Percentiles rank a stretch among this genome's conserved stretches.
Conservation (phyloP, 805 yeast genomes). For the Metschnikowia reukaufii region DNA sequence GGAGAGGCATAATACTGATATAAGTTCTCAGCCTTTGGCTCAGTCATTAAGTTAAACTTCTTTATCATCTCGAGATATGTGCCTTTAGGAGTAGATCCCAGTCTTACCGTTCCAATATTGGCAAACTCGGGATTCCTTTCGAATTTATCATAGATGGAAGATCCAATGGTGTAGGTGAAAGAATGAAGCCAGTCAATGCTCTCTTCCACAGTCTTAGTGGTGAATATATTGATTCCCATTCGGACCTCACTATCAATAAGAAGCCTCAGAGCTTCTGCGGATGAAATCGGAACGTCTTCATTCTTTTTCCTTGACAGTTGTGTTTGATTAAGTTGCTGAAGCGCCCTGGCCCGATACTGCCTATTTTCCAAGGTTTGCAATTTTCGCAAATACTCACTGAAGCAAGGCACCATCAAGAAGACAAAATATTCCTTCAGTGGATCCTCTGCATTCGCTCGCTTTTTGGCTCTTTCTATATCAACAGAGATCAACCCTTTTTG, state of each 20-base stretch:
- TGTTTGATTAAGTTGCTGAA: conserved; percentile 14
- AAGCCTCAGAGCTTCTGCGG: conserved; percentile 40
- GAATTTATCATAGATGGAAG: conserved; percentile 52
- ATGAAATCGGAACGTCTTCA: conserved; percentile 14
- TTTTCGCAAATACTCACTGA: conserved; percentile 45
- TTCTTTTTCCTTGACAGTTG: background rate
- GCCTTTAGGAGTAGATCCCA: conserved; percentile 50
- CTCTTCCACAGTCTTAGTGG: conserved; percentile 47
- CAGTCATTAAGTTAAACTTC: conserved; percentile 60
- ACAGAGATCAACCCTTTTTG: conserved; percentile 11
- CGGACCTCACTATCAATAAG: conserved; percentile 48
- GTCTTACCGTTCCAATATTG: conserved; percentile 53
- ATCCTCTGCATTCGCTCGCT: conserved; percentile 14
- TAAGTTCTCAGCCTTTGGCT: conserved; percentile 47
- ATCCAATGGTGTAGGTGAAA: conserved; percentile 52
- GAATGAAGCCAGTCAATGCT: conserved; percentile 53
- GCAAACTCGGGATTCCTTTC: conserved; percentile 56
- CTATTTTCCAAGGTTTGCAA: conserved; percentile 48
- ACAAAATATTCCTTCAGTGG: conserved; percentile 28
- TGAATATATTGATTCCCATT: conserved; percentile 50
- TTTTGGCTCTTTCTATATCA: conserved; percentile 12
- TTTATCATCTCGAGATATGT: conserved; percentile 51
- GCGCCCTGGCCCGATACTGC: conserved; percentile 33
- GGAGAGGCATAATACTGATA: conserved; percentile 42
- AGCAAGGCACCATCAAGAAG: conserved; percentile 49